phyloP scores from a whole-genome alignment of 495 filamentous ascomycete species.

The Talaromyces nanjingensis region DNA sequence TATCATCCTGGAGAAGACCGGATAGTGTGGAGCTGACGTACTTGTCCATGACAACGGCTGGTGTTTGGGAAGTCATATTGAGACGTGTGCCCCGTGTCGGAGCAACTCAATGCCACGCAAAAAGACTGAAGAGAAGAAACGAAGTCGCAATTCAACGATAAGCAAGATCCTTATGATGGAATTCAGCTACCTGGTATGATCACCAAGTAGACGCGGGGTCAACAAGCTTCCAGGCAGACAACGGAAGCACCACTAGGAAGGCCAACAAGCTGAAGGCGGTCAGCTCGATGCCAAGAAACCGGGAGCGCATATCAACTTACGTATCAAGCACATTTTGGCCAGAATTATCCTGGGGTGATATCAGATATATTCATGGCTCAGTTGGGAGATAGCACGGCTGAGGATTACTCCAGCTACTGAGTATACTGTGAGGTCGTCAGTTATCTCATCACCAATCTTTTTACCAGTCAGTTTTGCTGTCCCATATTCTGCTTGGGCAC shows the following conservation, averaged over 20 bases:
- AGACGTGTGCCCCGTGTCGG: background rate
- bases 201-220: slow-evolving; percentile 4
- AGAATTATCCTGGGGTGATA: too few species aligned
- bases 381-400: too few species aligned
- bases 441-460: too few species aligned
- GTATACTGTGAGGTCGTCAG: too few species aligned
- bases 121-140: background rate
- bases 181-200: background rate
- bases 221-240: background rate
- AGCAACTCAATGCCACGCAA: background rate
- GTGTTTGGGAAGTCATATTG: slow-evolving; percentile 91
- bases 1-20: slow-evolving; percentile 8
- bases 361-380: too few species aligned
- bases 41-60: slow-evolving; percentile 99
- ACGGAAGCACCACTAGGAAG: background rate
- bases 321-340: too few species aligned
- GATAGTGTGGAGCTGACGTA: slow-evolving; percentile 45
- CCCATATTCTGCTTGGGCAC: too few species aligned
- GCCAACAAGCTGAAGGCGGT: slow-evolving; percentile 6
- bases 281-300: background rate
- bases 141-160: background rate
- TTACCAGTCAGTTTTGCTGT: too few species aligned
- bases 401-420: too few species aligned
- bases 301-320: too few species aligned
- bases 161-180: background rate